Conservation (phyloP, 139 green algal genomes). For the Chlamydomonas sphaeroides region DNA sequence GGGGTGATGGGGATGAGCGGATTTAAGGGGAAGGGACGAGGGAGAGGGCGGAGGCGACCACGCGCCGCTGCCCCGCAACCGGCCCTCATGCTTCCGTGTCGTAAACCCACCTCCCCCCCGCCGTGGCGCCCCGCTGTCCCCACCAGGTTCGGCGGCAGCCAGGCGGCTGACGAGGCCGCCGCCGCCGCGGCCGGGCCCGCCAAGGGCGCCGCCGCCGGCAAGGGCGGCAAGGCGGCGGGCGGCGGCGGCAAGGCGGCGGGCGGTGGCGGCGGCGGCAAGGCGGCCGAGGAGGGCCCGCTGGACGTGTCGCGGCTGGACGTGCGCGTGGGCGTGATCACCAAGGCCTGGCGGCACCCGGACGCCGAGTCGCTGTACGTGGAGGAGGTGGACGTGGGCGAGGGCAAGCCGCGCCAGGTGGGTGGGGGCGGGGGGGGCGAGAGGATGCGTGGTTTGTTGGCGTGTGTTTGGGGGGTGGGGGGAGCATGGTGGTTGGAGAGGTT, state of each 20-base stretch:
- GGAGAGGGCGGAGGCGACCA: too few species aligned
- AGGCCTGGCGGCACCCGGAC: constrained; percentile 68
- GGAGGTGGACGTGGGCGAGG: constrained; percentile 79
- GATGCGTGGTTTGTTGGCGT: not conserved
- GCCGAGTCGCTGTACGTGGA: constrained; percentile 63
- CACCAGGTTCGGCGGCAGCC: constrained; percentile 28
- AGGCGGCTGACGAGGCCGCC: constrained; percentile 4
- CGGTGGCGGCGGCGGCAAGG: not conserved
- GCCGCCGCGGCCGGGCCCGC: not conserved
- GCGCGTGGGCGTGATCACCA: constrained; percentile 64
- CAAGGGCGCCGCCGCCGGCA: not conserved
- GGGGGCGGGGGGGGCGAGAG: not conserved
- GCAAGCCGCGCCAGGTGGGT: constrained; percentile 69
- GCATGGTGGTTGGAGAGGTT: too few species aligned
- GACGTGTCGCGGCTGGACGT: constrained; percentile 60
- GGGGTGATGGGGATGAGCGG: too few species aligned
- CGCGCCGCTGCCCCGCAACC: too few species aligned
- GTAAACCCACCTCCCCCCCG: not conserved
- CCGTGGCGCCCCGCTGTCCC: too few species aligned
- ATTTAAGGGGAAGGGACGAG: too few species aligned
- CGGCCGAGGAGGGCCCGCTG: not conserved
- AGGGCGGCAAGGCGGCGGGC: not conserved
- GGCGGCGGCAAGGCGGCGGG: not conserved
- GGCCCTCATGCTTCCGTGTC: too few species aligned
- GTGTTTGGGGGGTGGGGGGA: too few species aligned